phyloP scores from a whole-genome alignment of 1,284 basidiomycete species.

The Coniophora puteana region DNA sequence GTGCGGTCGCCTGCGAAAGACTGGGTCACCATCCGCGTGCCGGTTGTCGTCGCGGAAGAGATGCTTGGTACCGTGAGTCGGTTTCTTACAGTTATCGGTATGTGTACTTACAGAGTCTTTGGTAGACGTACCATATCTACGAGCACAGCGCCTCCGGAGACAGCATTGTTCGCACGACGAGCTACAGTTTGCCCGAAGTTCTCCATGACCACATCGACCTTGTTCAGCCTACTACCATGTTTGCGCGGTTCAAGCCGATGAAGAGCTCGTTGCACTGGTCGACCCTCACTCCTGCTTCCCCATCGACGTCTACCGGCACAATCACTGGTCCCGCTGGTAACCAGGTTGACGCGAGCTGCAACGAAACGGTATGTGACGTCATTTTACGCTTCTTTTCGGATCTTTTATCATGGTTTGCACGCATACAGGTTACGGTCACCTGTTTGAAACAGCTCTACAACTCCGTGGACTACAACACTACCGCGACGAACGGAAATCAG shows the following conservation, averaged over 20 bases:
- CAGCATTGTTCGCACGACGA: slow-evolving; percentile 58
- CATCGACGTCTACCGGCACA: slow-evolving; percentile 12
- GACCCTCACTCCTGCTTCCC: slow-evolving; percentile 4
- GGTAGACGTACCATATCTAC: slow-evolving; percentile 61
- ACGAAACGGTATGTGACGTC: slow-evolving; percentile 22
- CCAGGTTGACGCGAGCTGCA: slow-evolving; percentile 49
- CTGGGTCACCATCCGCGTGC: slow-evolving; percentile 62
- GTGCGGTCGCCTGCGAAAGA: slow-evolving; percentile 60
- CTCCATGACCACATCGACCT: slow-evolving; percentile 65
- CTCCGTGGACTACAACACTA: slow-evolving; percentile 36
- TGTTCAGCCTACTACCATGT: slow-evolving; percentile 74
- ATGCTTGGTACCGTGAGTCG: slow-evolving; percentile 63
- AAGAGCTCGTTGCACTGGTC: slow-evolving; percentile 42
- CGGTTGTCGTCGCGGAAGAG: slow-evolving; percentile 58
- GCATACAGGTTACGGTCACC: slow-evolving; percentile 38
- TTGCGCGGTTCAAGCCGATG: slow-evolving; percentile 46
- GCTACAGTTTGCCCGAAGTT: slow-evolving; percentile 62
- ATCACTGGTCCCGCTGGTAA: slow-evolving; percentile 28
- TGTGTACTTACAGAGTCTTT: neutral
- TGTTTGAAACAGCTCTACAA: slow-evolving; percentile 53
- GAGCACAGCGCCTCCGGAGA: slow-evolving; percentile 50
- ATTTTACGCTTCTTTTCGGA: neutral
- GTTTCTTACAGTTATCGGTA: neutral
- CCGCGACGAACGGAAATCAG: slow-evolving; percentile 37
- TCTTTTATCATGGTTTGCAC: neutral